Evolutionary conservation across 176 grass and related monocot species (phyloP), one percentile per base, ranked within the genome.

Genomic region (Cymbopogon citratus): DNA sequence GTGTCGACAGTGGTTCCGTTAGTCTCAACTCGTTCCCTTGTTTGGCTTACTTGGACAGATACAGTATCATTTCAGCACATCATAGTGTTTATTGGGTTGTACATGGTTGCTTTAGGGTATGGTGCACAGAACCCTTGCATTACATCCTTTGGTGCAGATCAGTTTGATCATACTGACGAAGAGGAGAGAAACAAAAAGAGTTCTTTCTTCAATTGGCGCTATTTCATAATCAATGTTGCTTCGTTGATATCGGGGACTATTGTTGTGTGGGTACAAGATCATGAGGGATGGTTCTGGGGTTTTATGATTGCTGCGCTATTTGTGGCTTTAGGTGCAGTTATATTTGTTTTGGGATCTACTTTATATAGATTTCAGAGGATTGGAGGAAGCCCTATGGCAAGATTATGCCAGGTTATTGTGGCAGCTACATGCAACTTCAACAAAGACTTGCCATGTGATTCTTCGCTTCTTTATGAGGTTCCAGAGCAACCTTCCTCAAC

Each of bases 351-450:
- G 33, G 94, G 94, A 25, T 82, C 85, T 23, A 85, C 36, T 60
- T 36, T 94, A 27, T 97, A 97, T 83, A 87, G 94, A 81, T 94
- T 90, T 89, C 87, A 91, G 34, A 97, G 90, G 75, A 89, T 89
- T 71, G 89, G 91, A 84, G 87, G 91, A 49, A 97, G 91, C 85
- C 94, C 94, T 78, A 44, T 97, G 44, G 44, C 73, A 25, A 91
- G 91, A 76, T 65, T 92, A 73, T 97, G 82, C n/a, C 91, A 94
- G 71, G 91, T 97, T 66, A 33, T 91, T 59, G 45, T 88, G 56
- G 79, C 91, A 9, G 87, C 87, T 75, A 40, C 87, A 84, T 75
- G 63, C 73, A 97, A 92, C 27, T 88, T 79, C 9, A 74, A 88
- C 62, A 74, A 88, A 76, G 62, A 60, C 49, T 78, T 87, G 49